Evolutionary conservation across 257 asterid genomes (phyloP).

Genomic region (Misopates orontium): DNA sequence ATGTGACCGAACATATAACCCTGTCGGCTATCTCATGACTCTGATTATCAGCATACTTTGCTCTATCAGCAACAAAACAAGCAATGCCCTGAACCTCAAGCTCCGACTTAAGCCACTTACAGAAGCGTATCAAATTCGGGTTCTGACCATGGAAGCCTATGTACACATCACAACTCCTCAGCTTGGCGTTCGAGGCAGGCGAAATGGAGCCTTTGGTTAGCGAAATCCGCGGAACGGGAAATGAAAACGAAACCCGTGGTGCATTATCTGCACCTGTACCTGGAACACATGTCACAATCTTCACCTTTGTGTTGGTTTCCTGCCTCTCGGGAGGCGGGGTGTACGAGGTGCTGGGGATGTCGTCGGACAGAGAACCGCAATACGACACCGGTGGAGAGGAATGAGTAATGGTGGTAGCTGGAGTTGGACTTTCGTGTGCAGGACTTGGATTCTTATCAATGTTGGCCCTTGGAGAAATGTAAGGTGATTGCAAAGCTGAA

Average conservation of each 20-base stretch:
- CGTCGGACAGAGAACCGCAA: slow-evolving; percentile 79
- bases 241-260: slow-evolving; percentile 79
- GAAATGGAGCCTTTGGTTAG: slow-evolving; percentile 68
- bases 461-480: slow-evolving; percentile 80
- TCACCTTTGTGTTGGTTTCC: slow-evolving; percentile 50
- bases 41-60: slow-evolving; percentile 69
- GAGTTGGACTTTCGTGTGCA: slow-evolving; percentile 33
- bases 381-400: slow-evolving; percentile 70
- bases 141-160: slow-evolving; percentile 76
- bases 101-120: slow-evolving; percentile 93
- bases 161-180: slow-evolving; percentile 86
- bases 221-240: slow-evolving; percentile 79
- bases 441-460: slow-evolving; percentile 30
- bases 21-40: slow-evolving; percentile 91
- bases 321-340: slow-evolving; percentile 69
- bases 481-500: slow-evolving; percentile 87
- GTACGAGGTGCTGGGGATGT: slow-evolving; percentile 81
- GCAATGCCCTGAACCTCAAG: slow-evolving; percentile 92
- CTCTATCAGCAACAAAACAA: slow-evolving; percentile 78
- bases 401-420: slow-evolving; percentile 49
- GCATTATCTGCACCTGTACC: slow-evolving; percentile 18
- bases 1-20: slow-evolving; percentile 77
- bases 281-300: slow-evolving; percentile 8
- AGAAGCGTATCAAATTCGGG: slow-evolving; percentile 64
- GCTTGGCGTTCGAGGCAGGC: slow-evolving; percentile 71